phyloP scores from a whole-genome alignment of 345 rosid species.

The Mangifera indica region DNA sequence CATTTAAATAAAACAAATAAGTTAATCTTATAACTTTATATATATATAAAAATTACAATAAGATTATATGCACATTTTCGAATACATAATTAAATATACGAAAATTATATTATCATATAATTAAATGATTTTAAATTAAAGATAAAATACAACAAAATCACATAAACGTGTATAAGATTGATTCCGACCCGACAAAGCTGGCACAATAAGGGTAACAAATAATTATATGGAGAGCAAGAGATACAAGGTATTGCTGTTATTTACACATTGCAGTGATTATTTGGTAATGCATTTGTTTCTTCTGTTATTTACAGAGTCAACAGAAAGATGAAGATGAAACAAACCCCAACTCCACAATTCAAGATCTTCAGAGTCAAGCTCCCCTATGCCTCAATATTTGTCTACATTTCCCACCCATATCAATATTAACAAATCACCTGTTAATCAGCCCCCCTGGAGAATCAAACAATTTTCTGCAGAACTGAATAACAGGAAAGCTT shows the following conservation, averaged over 20 bases:
- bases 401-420: conserved; percentile 30
- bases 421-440: conserved; percentile 30
- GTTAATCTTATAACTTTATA: too few relatives aligned
- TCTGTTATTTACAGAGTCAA: conserved; percentile 36
- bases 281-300: conserved; percentile 12
- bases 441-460: conserved; percentile 31
- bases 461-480: conserved; percentile 45
- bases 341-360: conserved; percentile 33
- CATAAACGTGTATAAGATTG: too few relatives aligned
- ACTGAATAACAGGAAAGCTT: conserved; percentile 25
- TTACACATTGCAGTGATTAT: conserved; percentile 34
- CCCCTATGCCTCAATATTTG: conserved; percentile 20
- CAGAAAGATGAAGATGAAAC: conserved; percentile 9
- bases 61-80: too few relatives aligned
- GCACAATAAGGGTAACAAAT: conserved; percentile 11
- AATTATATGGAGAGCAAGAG: neutral
- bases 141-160: too few relatives aligned
- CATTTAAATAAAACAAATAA: too few relatives aligned
- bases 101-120: too few relatives aligned
- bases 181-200: neutral
- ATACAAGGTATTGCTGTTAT: conserved; percentile 25
- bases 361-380: conserved; percentile 20
- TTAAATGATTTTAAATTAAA: too few relatives aligned
- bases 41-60: too few relatives aligned
- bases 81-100: too few relatives aligned